Base-by-base conservation (phyloP, 176 grass and related monocot genomes). In the Phragmites australis region DNA sequence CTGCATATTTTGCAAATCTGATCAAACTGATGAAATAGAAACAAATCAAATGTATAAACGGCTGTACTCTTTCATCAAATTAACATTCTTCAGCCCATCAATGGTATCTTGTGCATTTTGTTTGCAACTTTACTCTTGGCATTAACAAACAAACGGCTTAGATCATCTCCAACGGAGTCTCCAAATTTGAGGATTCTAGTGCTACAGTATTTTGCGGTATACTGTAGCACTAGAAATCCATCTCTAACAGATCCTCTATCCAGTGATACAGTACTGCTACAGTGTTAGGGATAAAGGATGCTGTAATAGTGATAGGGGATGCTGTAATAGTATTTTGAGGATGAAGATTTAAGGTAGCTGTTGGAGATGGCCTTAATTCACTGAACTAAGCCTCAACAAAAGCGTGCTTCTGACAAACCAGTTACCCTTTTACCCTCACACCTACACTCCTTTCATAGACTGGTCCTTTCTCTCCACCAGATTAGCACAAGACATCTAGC, bases 351-450 rank as follows among this genome's bases (percentile, higher is more conserved):
- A n/a, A n/a, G n/a, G n/a, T n/a, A n/a, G n/a, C n/a, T n/a, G n/a
- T n/a, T n/a, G n/a, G n/a, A n/a, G n/a, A n/a, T n/a, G n/a, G n/a
- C n/a, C 19, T 4, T 41, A 31, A 13, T 50, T 78, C 22, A 56
- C 15, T 41, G 10, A 2, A 70, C 45, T 15, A 49, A 74, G 34
- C 44, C 39, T 57, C 19, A 40, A n/a, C 12, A 19, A 10, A 64
- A 5, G 42, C 27, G 39, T 66, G 39, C 42, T 32, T 79, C 42
- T 79, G 15, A 72, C 18, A 72, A 72, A 79, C 25, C 18, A 72
- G 16, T 44, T 65, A n/a, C 67, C 39, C 34, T 34, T 26, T 54
- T 26, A 26, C 57, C 40, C 44, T 61, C 73, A 22, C 72, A 55
- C 16, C 16, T 15, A 37, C 1, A 40, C 17, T 82, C n/a, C n/a